These are phyloP conservation scores for Coemansia sp. DNA, from an alignment of 192 early-diverging fungal genomes.

Conservation along the genomic window DNA sequence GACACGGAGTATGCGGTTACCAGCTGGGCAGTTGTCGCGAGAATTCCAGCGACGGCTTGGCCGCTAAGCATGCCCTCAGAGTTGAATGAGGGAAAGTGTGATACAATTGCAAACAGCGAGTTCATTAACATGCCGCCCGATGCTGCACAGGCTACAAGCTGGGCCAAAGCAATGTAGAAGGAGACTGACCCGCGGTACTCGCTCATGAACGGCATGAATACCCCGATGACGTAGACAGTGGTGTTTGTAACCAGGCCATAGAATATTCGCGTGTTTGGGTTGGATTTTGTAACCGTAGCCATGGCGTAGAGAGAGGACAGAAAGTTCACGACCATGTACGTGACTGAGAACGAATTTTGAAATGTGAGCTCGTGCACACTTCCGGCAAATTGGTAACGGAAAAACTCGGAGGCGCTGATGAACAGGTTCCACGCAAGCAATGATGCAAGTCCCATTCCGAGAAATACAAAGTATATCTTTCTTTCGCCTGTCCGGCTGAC, in stretches of 20 bases:
- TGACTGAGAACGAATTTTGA: slow-evolving; percentile 75
- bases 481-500: background rate
- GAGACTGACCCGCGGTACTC: slow-evolving; percentile 55
- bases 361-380: slow-evolving; percentile 64
- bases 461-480: slow-evolving; percentile 61
- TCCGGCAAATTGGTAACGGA: slow-evolving; percentile 61
- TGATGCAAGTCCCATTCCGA: slow-evolving; percentile 73
- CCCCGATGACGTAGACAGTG: slow-evolving; percentile 48
- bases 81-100: slow-evolving; percentile 66
- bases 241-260: slow-evolving; percentile 59
- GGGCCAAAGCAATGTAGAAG: slow-evolving; percentile 62
- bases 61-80: slow-evolving; percentile 73
- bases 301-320: slow-evolving; percentile 56
- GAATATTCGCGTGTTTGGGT: slow-evolving; percentile 47
- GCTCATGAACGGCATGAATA: slow-evolving; percentile 56
- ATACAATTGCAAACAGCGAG: slow-evolving; percentile 70
- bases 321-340: slow-evolving; percentile 65
- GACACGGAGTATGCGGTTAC: slow-evolving; percentile 54
- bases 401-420: slow-evolving; percentile 78
- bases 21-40: slow-evolving; percentile 66
- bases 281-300: slow-evolving; percentile 40
- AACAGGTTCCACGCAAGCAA: slow-evolving; percentile 82
- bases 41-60: slow-evolving; percentile 64
- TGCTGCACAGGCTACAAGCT: slow-evolving; percentile 60
- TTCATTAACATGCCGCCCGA: slow-evolving; percentile 66